phyloP scores from a whole-genome alignment of 768 basidiomycete species.

The Podaxis mareebaensis region DNA sequence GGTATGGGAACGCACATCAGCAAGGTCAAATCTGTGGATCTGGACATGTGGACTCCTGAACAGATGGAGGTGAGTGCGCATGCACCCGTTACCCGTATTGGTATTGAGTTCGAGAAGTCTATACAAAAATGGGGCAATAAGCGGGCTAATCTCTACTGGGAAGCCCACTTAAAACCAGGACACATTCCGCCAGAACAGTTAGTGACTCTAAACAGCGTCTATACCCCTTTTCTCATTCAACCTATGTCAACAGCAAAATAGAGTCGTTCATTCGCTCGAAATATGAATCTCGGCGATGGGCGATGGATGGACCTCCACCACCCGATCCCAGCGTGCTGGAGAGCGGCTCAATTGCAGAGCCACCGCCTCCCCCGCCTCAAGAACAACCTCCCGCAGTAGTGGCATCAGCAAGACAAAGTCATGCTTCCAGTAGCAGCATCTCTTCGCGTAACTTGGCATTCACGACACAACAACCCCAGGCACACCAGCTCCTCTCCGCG shows the following conservation, averaged over 20 bases:
- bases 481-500: constrained; percentile 57
- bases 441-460: constrained; percentile 29
- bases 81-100: background rate
- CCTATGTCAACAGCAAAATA: background rate
- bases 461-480: constrained; percentile 47
- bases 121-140: constrained; percentile 95
- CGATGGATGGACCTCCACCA: constrained; percentile 85
- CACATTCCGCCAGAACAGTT: constrained; percentile 95
- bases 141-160: constrained; percentile 95
- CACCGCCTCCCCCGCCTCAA: constrained; percentile 28
- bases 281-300: constrained; percentile 94
- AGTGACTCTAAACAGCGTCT: constrained; percentile 32
- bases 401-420: constrained; percentile 28
- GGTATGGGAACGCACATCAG: constrained; percentile 99
- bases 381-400: constrained; percentile 24
- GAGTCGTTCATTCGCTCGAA: constrained; percentile 41
- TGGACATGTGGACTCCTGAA: constrained; percentile 96
- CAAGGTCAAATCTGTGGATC: constrained; percentile 95
- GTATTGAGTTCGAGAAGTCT: constrained; percentile 40
- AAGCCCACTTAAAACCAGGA: constrained; percentile 89
- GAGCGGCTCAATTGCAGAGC: constrained; percentile 28
- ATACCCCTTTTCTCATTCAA: background rate
- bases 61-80: constrained; percentile 80
- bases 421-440: constrained; percentile 28
- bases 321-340: constrained; percentile 81